phyloP scores from a whole-genome alignment of 345 rosid genomes.

The Sonneratia caseolaris region DNA sequence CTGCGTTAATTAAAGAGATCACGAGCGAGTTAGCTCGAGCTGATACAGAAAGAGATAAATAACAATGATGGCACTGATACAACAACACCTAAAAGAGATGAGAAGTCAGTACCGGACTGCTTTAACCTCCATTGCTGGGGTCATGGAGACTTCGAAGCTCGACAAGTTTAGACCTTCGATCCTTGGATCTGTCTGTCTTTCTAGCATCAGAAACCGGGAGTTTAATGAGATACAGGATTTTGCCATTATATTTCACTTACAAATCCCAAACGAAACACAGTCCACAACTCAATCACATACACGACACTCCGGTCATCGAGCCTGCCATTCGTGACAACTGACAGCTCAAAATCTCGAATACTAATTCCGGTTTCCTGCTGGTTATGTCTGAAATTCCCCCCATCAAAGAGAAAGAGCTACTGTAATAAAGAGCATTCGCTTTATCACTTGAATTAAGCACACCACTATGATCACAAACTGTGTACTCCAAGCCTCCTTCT shows the following conservation, averaged over 20 bases:
- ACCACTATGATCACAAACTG: too few relatives aligned
- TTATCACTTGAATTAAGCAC: too few relatives aligned
- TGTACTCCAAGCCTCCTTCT: too few relatives aligned
- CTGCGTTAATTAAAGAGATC: conserved; percentile 21
- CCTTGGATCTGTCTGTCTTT: conserved; percentile 44
- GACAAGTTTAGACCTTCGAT: conserved; percentile 71
- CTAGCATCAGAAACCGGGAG: conserved; percentile 21
- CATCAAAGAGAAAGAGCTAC: too few relatives aligned
- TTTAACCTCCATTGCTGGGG: conserved; percentile 41
- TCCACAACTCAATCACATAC: not conserved
- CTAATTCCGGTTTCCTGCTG: too few relatives aligned
- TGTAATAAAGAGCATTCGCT: too few relatives aligned
- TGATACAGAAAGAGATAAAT: not conserved
- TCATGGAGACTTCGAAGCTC: conserved; percentile 41
- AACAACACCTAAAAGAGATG: not conserved
- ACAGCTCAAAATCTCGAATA: not conserved
- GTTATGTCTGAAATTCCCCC: too few relatives aligned
- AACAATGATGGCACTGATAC: not conserved
- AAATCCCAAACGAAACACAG: not conserved
- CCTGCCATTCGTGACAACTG: too few relatives aligned
- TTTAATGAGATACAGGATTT: not conserved
- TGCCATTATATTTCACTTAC: conserved; percentile 3
- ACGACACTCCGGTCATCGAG: not conserved
- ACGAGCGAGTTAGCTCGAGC: not conserved
- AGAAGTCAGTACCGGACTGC: conserved; percentile 43